These are phyloP conservation scores for Croton setiger DNA, from an alignment of 441 rosid genomes.

Conservation along the genomic window DNA sequence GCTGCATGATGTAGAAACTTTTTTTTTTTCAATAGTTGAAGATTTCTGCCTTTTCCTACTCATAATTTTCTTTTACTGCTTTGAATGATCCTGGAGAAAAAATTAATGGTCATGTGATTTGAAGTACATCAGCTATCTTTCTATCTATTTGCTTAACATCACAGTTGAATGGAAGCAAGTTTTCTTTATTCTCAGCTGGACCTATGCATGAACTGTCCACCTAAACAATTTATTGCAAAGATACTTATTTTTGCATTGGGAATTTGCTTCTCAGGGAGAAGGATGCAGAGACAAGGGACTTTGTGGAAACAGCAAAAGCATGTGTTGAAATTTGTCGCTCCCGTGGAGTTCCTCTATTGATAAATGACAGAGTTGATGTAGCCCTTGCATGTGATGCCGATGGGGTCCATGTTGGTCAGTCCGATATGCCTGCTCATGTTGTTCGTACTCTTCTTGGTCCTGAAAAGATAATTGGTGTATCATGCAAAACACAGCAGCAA, in stretches of 20 bases:
- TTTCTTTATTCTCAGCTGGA: background rate
- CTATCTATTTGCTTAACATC: background rate
- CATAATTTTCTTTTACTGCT: too few species aligned
- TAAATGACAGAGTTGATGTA: slow-evolving; percentile 82
- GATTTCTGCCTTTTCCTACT: background rate
- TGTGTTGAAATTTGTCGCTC: slow-evolving; percentile 65
- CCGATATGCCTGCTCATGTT: slow-evolving; percentile 64
- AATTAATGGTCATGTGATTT: background rate
- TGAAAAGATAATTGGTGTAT: slow-evolving; percentile 80
- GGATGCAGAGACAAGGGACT: slow-evolving; percentile 57
- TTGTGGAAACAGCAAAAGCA: slow-evolving; percentile 66
- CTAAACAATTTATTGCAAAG: background rate
- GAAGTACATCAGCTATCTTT: background rate
- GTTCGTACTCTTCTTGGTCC: slow-evolving; percentile 79
- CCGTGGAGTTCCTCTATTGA: slow-evolving; percentile 59
- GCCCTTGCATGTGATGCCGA: slow-evolving; percentile 86
- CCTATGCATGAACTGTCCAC: slow-evolving; percentile 1
- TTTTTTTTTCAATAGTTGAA: background rate
- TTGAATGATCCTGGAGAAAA: background rate
- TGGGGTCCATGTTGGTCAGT: slow-evolving; percentile 92
- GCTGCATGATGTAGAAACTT: background rate
- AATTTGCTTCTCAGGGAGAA: slow-evolving; percentile 57
- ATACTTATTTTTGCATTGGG: background rate
- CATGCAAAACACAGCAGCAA: slow-evolving; percentile 85
- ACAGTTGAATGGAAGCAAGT: background rate